phyloP scores from a whole-genome alignment of 1,139 yeast genomes.

The Wickerhamiella pararugosa region DNA sequence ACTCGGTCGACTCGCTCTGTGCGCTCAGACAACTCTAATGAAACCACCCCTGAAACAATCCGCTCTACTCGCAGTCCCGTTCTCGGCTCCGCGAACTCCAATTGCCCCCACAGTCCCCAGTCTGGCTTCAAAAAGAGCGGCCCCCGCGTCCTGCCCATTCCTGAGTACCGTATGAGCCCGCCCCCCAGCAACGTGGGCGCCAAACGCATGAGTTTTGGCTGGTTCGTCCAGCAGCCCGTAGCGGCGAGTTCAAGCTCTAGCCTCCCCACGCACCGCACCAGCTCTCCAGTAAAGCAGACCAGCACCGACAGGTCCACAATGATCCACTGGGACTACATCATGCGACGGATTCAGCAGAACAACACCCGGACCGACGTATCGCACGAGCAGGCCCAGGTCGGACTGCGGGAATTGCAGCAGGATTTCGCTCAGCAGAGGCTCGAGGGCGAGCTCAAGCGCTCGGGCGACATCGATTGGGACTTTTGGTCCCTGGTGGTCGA shows the following conservation, averaged over 20 bases:
- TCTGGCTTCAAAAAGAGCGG: too few relatives aligned
- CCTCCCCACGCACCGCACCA: not conserved
- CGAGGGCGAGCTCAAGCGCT: slow-evolving; percentile 14
- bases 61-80: too few relatives aligned
- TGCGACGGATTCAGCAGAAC: slow-evolving; percentile 15
- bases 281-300: slow-evolving; percentile 1
- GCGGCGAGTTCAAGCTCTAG: not conserved
- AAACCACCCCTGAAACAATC: too few relatives aligned
- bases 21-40: too few relatives aligned
- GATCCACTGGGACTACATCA: slow-evolving; percentile 11
- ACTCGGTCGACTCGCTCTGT: too few relatives aligned
- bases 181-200: slow-evolving; percentile 1
- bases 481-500: slow-evolving; percentile 76
- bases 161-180: too few relatives aligned
- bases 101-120: too few relatives aligned
- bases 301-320: slow-evolving; percentile 2
- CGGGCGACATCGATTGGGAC: slow-evolving; percentile 48
- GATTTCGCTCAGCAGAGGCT: slow-evolving; percentile 38
- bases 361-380: slow-evolving; percentile 9
- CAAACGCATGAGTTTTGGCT: slow-evolving; percentile 5
- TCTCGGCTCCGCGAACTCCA: too few relatives aligned
- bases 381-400: slow-evolving; percentile 38
- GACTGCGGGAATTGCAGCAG: slow-evolving; percentile 45
- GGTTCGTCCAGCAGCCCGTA: slow-evolving; percentile 6
- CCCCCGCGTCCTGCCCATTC: too few relatives aligned